Percentiles rank a stretch among this genome's conserved stretches.
Conservation (phyloP, 805 yeast species). For the Ogataea allantospora region DNA sequence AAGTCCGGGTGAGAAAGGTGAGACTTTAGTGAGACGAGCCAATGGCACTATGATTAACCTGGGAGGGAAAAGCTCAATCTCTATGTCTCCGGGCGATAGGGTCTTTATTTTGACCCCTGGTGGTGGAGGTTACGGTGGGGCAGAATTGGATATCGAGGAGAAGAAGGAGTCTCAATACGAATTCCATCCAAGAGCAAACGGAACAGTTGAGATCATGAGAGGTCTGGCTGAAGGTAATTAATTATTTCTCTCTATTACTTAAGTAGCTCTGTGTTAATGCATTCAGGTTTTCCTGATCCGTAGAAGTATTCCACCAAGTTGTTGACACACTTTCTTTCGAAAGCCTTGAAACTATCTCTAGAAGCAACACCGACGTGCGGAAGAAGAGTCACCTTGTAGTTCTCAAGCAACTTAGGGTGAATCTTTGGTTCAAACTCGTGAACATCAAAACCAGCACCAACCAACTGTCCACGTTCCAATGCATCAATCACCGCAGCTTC, state of each 20-base stretch:
- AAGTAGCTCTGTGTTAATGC: slow-evolving; percentile 16
- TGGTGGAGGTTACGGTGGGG: slow-evolving; percentile 35
- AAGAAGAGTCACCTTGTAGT: slow-evolving; percentile 36
- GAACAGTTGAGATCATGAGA: slow-evolving; percentile 16
- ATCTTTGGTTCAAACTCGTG: slow-evolving; percentile 43
- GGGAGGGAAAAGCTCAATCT: slow-evolving; percentile 27
- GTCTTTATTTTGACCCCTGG: slow-evolving; percentile 31
- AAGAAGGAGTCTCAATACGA: neutral
- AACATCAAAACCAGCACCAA: slow-evolving; percentile 44
- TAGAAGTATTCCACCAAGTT: slow-evolving; percentile 38
- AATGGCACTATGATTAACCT: slow-evolving; percentile 23
- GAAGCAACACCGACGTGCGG: slow-evolving; percentile 41
- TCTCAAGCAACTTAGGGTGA: slow-evolving; percentile 31
- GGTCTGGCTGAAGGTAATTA: slow-evolving; percentile 12
- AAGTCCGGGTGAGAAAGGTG: slow-evolving; percentile 41
- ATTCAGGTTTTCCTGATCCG: slow-evolving; percentile 32
- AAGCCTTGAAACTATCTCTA: slow-evolving; percentile 36
- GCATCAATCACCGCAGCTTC: slow-evolving; percentile 41
- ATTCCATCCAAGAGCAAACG: slow-evolving; percentile 16
- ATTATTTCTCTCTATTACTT: no score
- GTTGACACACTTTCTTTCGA: slow-evolving; percentile 38
- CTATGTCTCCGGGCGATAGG: slow-evolving; percentile 28
- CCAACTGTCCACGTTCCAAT: slow-evolving; percentile 38
- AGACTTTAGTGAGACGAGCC: slow-evolving; percentile 20
- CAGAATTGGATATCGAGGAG: slow-evolving; percentile 7